These are phyloP conservation scores for Vanderwaltozyma polyspora DNA, from an alignment of 805 yeast genomes.

Conservation along the genomic window DNA sequence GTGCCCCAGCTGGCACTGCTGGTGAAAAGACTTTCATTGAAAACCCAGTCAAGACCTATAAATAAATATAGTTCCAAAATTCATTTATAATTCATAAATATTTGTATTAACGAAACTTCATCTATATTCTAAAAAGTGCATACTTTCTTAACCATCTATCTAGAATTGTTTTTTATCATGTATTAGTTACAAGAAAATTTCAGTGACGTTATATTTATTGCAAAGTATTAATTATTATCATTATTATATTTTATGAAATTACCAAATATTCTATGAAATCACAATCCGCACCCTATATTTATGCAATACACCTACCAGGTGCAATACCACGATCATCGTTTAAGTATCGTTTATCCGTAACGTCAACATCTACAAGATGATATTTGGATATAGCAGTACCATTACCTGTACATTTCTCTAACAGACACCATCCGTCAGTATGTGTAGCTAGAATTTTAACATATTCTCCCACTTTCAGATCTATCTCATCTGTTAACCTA, in stretches of 20 bases:
- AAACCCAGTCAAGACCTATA: slow-evolving; percentile 31
- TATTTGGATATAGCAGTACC: slow-evolving; percentile 12
- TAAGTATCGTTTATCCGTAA: slow-evolving; percentile 19
- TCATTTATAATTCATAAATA: too few species aligned
- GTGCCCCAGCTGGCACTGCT: slow-evolving; percentile 31
- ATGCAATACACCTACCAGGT: slow-evolving; percentile 32
- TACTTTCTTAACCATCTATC: too few species aligned
- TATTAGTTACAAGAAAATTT: too few species aligned
- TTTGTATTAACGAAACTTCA: too few species aligned
- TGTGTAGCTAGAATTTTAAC: slow-evolving; percentile 30
- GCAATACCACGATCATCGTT: slow-evolving; percentile 32
- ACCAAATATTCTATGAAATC: too few species aligned
- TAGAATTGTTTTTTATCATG: too few species aligned
- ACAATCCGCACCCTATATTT: too few species aligned
- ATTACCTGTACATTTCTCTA: slow-evolving; percentile 24
- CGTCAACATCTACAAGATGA: slow-evolving; percentile 1
- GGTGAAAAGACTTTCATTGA: slow-evolving; percentile 33
- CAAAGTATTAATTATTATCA: too few species aligned
- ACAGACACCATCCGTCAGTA: slow-evolving; percentile 37
- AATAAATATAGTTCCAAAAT: too few species aligned
- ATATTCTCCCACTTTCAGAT: slow-evolving; percentile 23
- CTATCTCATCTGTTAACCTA: slow-evolving; percentile 29
- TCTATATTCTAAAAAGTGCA: too few species aligned
- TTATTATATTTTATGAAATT: too few species aligned
- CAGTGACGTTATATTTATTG: too few species aligned